Evolutionary conservation across 202 grass and related monocot genomes (phyloP).

Genomic region (Carex sylvatica): DNA sequence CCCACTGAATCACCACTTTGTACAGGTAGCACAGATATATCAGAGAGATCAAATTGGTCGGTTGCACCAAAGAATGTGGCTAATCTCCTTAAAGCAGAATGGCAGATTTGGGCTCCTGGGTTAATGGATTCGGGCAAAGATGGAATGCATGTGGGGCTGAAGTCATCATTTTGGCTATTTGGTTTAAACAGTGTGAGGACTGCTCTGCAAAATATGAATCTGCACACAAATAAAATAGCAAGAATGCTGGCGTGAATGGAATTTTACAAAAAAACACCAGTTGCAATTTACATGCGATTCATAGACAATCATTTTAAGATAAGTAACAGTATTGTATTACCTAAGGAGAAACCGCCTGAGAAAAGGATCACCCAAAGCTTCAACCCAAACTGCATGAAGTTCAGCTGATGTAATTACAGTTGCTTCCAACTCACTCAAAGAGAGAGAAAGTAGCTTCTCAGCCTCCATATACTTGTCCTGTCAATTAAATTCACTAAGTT

Average conservation of each 20-base stretch:
- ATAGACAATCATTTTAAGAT: background rate
- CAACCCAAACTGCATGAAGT: conserved; percentile 86
- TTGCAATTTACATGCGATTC: background rate
- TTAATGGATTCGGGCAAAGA: conserved; percentile 56
- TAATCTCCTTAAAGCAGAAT: conserved; percentile 53
- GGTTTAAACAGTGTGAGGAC: conserved; percentile 48
- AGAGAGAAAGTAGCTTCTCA: conserved; percentile 63
- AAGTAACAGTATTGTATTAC: conserved; percentile 29
- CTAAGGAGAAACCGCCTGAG: conserved; percentile 79
- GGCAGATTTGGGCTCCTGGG: conserved; percentile 52
- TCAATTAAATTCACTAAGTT: background rate
- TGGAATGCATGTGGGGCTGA: conserved; percentile 57
- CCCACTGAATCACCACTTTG: background rate
- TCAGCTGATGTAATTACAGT: conserved; percentile 53
- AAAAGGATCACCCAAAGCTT: conserved; percentile 84
- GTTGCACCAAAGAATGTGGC: conserved; percentile 41
- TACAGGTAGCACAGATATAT: background rate
- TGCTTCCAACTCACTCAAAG: conserved; percentile 60
- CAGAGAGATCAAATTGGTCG: conserved; percentile 45
- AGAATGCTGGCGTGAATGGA: background rate
- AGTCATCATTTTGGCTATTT: conserved; percentile 42
- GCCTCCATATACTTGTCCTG: conserved; percentile 71
- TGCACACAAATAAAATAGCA: conserved; percentile 39
- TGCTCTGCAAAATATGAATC: conserved; percentile 86
- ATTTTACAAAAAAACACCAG: background rate